Base-by-base conservation (phyloP, 2,329 filamentous ascomycete species). In the Penicillium glabrum region DNA sequence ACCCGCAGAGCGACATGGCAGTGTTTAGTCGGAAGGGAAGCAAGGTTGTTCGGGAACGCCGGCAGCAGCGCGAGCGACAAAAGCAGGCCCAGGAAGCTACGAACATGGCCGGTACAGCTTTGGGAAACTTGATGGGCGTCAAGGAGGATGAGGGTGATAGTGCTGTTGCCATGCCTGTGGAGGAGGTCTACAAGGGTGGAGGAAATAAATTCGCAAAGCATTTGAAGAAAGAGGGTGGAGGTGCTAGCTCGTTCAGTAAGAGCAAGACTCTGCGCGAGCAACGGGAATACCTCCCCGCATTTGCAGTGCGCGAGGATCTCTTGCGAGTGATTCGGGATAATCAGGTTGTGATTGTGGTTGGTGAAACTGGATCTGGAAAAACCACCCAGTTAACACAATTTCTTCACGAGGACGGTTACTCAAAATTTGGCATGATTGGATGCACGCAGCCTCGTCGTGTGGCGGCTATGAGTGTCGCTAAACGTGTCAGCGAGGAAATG, bases 401-500 rank as follows among this genome's bases (percentile, higher is more conserved):
- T 65, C 80, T 99, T 10, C 87, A 96, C 70, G 95, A 99, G 74
- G 95, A 98, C 67, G 96, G 96, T 1, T 99, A 97, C 72, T 91
- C 88, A 14, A 89, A 89, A 54, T 78, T 83, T 31, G 95, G 95
- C 48, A 87, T 97, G 83, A 98, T 99, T 66, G 93, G 92, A 5
- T 99, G 95, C 71, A 99, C 95, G 1, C 95, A 99, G 66, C 95
- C 95, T 51, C 86, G 95, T 67, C 90, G 95, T 81, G 96, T 99
- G 33, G 95, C 95, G 24, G 95, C 95, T 23, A 99, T 99, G 95
- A 97, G 93, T 77, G 95, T 99, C 27, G 95, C 95, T 2, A 98
- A 98, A 75, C 92, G 95, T 80, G 95, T 99, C 39, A 91, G 91
- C 56, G 95, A 99, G 77, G 95, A 99, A 77, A 99, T 99, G 96